Evolutionary conservation across 768 basidiomycete genomes (phyloP), one percentile per base, ranked within the genome.

Genomic region (Boletus vinaceobasis): DNA sequence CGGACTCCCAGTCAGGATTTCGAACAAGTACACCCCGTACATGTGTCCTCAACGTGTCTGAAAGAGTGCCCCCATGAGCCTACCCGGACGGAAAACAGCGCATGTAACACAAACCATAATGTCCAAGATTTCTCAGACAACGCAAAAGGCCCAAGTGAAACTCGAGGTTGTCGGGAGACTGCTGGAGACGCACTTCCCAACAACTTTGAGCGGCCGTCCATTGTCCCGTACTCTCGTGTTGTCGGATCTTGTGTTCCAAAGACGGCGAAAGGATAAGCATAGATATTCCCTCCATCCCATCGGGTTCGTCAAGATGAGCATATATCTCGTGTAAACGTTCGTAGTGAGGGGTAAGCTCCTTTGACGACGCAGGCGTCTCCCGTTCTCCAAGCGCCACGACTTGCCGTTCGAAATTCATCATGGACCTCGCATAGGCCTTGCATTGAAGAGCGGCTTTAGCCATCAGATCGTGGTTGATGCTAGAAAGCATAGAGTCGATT

Each of bases 171-270:
- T 96, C 86, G 0, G 96, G 95, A 21, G 85, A 84, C 54, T 91
- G 86, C 66, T 98, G 96, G 15, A 99, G 77, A 45, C 87, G 82
- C 13, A 98, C 86, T 71, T 99, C 97, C 97, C 97, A 99, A 64
- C 97, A 99, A 65, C 96, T 98, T 71, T 98, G 97, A 8, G 97
- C 96, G 9, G 94, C 89, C 2, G 97, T 98, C 97, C 97, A 99
- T 40, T 86, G 80, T 0, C 97, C 97, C 3, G 90, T 96, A 60
- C 89, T 95, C 70, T 99, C 97, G 63, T 99, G 97, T 65, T 98
- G 90, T 40, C 97, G 86, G 56, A 99, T 98, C 70, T 97, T 93
- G 70, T 97, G 93, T 60, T 98, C 92, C 44, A 98, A 71, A 4
- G 91, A 90, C 0, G 97, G 97, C 0, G 89, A 84, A 13, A 98